Evolutionary conservation across 2,329 filamentous ascomycete genomes (phyloP).

Genomic region (Chrysoporthe cubensis): DNA sequence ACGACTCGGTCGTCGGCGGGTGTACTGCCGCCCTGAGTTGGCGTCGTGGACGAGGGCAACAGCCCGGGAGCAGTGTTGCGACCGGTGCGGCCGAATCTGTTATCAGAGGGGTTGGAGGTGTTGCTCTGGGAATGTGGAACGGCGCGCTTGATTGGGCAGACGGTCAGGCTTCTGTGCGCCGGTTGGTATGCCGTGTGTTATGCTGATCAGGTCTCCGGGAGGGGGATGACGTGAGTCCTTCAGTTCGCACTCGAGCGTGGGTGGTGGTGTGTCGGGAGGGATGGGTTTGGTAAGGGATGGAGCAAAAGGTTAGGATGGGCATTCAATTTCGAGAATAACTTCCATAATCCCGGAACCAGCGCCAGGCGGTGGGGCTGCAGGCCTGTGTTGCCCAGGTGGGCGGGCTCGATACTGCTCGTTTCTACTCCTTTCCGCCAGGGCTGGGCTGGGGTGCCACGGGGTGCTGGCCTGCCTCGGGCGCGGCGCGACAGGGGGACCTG

Average conservation of each 20-base stretch:
- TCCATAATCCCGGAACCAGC: constrained; percentile 7
- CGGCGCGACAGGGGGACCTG: not conserved
- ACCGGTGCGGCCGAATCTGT: not conserved
- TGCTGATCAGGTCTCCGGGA: not conserved
- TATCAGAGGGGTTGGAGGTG: not conserved
- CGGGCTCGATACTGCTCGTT: constrained; percentile 1
- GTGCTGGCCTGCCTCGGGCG: constrained; percentile 4
- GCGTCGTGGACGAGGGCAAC: not conserved
- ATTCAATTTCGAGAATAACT: constrained; percentile 16
- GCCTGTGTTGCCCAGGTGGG: not conserved
- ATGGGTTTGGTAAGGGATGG: constrained; percentile 12
- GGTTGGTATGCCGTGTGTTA: not conserved
- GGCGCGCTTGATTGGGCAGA: not conserved
- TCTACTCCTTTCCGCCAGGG: constrained; percentile 10
- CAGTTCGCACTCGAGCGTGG: not conserved
- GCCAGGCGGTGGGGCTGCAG: constrained; percentile 2
- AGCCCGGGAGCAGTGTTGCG: not conserved
- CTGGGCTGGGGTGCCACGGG: not conserved
- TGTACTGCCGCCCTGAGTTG: not conserved
- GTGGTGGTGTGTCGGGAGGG: constrained; percentile 8
- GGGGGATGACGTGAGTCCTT: constrained; percentile 1
- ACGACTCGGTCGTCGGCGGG: not conserved
- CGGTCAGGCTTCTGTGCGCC: not conserved
- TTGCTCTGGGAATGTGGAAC: not conserved
- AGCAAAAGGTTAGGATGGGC: constrained; percentile 3